A percentile compares a stretch with the other conserved stretches of the same genome.
Evolutionary conservation across 371 early-diverging fungal genomes (phyloP).

Genomic region (Lichtheimia ramosa): DNA sequence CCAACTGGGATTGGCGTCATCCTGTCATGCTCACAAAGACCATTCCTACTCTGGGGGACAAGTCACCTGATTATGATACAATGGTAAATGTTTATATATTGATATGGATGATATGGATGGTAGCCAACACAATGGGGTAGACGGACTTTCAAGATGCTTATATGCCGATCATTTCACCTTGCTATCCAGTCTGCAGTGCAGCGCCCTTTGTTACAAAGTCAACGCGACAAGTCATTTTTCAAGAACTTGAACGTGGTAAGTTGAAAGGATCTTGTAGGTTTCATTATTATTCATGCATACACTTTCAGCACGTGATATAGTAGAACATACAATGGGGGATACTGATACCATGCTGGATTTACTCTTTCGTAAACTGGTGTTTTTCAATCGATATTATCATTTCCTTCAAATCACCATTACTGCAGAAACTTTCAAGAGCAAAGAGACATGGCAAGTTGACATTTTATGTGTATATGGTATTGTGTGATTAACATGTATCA

Average conservation of each 20-base stretch:
- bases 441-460: slow-evolving; percentile 33
- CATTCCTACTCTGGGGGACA: slow-evolving; percentile 14
- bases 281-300: no score
- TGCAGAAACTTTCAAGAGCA: slow-evolving; percentile 22
- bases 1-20: slow-evolving; percentile 38
- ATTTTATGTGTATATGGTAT: no score
- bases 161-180: slow-evolving; percentile 49
- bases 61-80: neutral
- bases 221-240: slow-evolving; percentile 23
- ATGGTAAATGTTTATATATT: no score
- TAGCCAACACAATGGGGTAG: slow-evolving; percentile 1
- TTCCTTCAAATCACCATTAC: slow-evolving; percentile 28
- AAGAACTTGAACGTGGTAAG: slow-evolving; percentile 23
- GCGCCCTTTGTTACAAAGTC: slow-evolving; percentile 38
- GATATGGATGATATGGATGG: no score
- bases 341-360: slow-evolving; percentile 12
- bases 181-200: slow-evolving; percentile 35
- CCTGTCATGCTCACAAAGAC: slow-evolving; percentile 29
- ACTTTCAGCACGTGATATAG: no score
- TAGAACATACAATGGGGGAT: neutral
- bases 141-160: slow-evolving; percentile 26
- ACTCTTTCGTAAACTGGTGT: slow-evolving; percentile 29
- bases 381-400: slow-evolving; percentile 21
- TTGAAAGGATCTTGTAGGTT: neutral
- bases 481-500: neutral